Evolutionary conservation across 106 monocot genomes (phyloP).

Genomic region (Cymbidium sinense): DNA sequence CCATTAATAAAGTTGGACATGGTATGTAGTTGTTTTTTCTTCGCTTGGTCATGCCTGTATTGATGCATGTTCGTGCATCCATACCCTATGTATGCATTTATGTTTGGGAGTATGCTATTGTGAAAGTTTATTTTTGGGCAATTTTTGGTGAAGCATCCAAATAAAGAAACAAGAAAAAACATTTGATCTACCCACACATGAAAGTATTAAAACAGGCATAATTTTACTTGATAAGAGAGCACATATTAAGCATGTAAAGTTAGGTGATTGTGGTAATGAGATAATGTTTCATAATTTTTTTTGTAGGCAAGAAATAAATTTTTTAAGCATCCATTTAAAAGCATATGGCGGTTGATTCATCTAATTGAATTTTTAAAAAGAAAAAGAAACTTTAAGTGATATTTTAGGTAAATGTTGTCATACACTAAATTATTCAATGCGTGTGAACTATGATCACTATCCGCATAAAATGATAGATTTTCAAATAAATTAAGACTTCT

Average conservation of each 20-base stretch:
- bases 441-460: background rate
- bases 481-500: too few relatives aligned
- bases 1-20: slow-evolving; percentile 99
- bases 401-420: background rate
- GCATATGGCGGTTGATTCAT: background rate
- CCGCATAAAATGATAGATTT: background rate
- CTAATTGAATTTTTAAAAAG: too few relatives aligned
- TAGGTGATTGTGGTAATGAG: background rate
- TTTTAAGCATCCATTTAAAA: background rate
- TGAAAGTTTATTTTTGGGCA: background rate
- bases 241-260: background rate
- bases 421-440: too few relatives aligned
- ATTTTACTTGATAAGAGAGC: background rate
- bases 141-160: background rate
- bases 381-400: background rate
- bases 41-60: background rate
- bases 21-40: slow-evolving; percentile 34
- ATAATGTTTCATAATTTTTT: slow-evolving; percentile 1
- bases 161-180: background rate
- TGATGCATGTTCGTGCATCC: background rate
- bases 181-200: background rate
- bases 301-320: background rate
- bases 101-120: background rate
- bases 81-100: background rate
- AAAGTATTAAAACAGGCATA: background rate